Evolutionary conservation across 2,329 filamentous ascomycete genomes (phyloP), one percentile per base, ranked within the genome.

Genomic region (Pseudocercospora vitis): DNA sequence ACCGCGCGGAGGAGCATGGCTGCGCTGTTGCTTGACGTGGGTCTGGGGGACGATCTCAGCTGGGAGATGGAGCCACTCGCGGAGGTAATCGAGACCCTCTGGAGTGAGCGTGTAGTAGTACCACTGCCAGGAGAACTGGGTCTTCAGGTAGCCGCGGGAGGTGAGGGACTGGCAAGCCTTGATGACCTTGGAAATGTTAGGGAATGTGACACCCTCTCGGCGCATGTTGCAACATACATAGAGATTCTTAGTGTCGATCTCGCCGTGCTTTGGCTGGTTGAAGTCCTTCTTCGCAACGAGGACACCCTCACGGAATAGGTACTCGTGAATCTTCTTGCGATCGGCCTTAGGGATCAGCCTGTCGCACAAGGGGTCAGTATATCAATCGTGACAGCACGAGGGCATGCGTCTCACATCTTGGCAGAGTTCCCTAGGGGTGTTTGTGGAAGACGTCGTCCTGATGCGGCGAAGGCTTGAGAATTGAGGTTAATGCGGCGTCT

Each of bases 271-370:
- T 76, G 89, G 87, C 71, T 91, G 88, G 84, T 96, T 95, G 86
- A 86, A 96, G 84, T 99, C 90, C 86, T 99, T 97, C 84, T 95
- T 91, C 70, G 94, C 94, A 77, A 97, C 92, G 82, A 97, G 89
- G 63, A 87, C 84, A 77, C 84, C 84, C 81, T 87, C 83, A 55
- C 68, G 68, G 87, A 96, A 95, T 85, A 99, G 89, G 88, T 92
- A 95, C 88, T 92, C 92, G 86, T 99, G 94, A 82, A 99, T 97
- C 88, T 91, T 90, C 89, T 99, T 99, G 83, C 95, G 91, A 83
- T 99, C 94, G 79, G 90, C 88, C 88, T 97, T 97, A 78, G 94
- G 94, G 79, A 99, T 99, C 84, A 99, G 88, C 94, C 88, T 91
- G 68, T 9, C 26, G 23, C 24, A 59, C 55, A 37, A 9, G 45